Evolutionary conservation across 306 rosid genomes (phyloP), one percentile per base, ranked within the genome.

Genomic region (Pueraria montana): DNA sequence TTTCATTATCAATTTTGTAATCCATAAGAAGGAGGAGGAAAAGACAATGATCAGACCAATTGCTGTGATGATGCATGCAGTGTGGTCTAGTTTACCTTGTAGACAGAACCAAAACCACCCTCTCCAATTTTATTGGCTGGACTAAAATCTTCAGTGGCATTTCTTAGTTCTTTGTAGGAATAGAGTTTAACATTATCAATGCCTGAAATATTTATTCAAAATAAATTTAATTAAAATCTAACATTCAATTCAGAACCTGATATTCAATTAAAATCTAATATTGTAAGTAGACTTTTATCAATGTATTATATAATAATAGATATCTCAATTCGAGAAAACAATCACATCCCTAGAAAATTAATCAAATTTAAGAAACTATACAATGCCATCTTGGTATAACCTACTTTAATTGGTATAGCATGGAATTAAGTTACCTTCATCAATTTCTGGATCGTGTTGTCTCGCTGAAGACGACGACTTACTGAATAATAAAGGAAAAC

Each of bases 101-200:
- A 91, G 58, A 96, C 99, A 76, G 97, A 90, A 85, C 99, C 99
- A 77, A 96, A 96, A 88, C 98, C 99, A 11, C 99, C 99, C 88
- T 96, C 99, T 70, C 99, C 99, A 4, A 96, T 91, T 90, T 96
- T 96, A 77, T 94, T 91, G 66, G 78, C 88, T 24, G 49, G 89
- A 86, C 90, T 88, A 79, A 94, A 96, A 77, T 92, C 89, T 11
- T 90, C 92, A 1, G 99, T 92, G 20, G 97, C 98, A 16, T 70
- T 62, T 74, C 70, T 91, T 32, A 96, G 83, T 87, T 91, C 94
- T 83, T 90, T 96, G 91, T 89, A 85, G 40, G 88, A 61, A 83
- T 87, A 96, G 24, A 89, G 56, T 43, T 21, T 92, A 59, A 96
- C 94, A 88, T 92, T 84, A 40, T 89, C 90, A 70, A 96, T 83